These are phyloP conservation scores for Begonia fuchsioides DNA, from an alignment of 306 rosid genomes.

Conservation along the genomic window DNA sequence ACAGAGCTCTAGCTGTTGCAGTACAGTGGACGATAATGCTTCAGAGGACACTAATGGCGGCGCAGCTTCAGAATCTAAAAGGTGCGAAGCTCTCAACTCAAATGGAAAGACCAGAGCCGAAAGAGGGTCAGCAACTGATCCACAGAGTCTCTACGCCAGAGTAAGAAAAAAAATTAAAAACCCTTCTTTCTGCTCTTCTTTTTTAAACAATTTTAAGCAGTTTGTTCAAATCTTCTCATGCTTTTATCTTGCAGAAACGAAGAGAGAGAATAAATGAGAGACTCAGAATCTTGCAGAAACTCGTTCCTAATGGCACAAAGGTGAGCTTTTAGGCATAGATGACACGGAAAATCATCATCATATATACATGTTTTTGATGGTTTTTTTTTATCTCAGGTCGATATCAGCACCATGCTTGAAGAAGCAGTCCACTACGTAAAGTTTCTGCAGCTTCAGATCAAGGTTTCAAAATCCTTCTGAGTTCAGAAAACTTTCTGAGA, in stretches of 20 bases:
- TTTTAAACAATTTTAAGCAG: no score
- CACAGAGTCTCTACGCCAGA: conserved; percentile 94
- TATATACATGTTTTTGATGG: background rate
- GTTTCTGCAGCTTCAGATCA: conserved; percentile 83
- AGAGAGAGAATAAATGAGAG: conserved; percentile 84
- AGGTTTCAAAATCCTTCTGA: conserved; percentile 25
- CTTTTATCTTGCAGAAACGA: conserved; percentile 53
- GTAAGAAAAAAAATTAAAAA: conserved; percentile 12
- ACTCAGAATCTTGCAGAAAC: conserved; percentile 54
- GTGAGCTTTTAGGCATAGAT: conserved; percentile 8
- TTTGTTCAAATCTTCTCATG: background rate
- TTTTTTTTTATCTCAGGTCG: conserved; percentile 31
- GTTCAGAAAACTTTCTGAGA: no score
- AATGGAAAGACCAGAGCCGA: conserved; percentile 62
- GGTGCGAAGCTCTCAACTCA: conserved; percentile 6
- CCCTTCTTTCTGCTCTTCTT: no score
- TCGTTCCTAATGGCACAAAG: conserved; percentile 96
- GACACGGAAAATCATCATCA: background rate
- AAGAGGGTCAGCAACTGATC: conserved; percentile 93
- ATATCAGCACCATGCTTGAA: conserved; percentile 97
- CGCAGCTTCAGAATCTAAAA: conserved; percentile 22
- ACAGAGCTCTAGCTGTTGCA: conserved; percentile 38
- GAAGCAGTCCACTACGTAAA: conserved; percentile 87
- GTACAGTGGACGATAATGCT: conserved; percentile 58
- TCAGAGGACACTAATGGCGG: conserved; percentile 40